A percentile compares a stretch with the other conserved stretches of the same genome.
Conservation (phyloP, 495 filamentous ascomycete species). For the Neurospora tetraspora region DNA sequence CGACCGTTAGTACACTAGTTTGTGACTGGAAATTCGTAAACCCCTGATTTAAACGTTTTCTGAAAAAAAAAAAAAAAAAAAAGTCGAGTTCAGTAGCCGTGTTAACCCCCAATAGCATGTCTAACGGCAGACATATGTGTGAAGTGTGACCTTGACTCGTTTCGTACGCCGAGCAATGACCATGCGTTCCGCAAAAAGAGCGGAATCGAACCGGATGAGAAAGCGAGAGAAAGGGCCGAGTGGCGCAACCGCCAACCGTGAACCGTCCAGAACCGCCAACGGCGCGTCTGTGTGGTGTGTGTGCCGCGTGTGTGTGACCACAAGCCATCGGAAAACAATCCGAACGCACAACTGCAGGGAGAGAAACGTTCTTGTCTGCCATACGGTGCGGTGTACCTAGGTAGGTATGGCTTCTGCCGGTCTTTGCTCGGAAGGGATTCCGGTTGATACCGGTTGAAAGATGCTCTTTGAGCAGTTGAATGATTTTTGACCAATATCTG, state of each 20-base stretch:
- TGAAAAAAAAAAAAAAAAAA: too few relatives aligned
- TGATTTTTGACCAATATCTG: not conserved
- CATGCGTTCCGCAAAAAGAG: not conserved
- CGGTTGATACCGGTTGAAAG: not conserved
- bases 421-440: not conserved
- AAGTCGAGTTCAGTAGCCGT: too few relatives aligned
- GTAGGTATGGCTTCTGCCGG: not conserved
- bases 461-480: too few relatives aligned
- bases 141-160: too few relatives aligned
- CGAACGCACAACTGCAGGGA: not conserved
- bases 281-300: not conserved
- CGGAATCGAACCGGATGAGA: not conserved
- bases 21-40: too few relatives aligned
- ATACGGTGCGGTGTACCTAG: not conserved
- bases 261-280: not conserved
- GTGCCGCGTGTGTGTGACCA: not conserved
- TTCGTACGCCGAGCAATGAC: not conserved
- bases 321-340: not conserved
- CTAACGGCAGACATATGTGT: too few relatives aligned
- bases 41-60: too few relatives aligned
- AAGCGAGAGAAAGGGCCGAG: not conserved
- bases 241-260: not conserved
- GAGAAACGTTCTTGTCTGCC: not conserved
- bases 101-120: too few relatives aligned
- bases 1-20: too few relatives aligned